Evolutionary conservation across 1,139 yeast genomes (phyloP), one percentile per base, ranked within the genome.

Genomic region (Kodamaea sp.): DNA sequence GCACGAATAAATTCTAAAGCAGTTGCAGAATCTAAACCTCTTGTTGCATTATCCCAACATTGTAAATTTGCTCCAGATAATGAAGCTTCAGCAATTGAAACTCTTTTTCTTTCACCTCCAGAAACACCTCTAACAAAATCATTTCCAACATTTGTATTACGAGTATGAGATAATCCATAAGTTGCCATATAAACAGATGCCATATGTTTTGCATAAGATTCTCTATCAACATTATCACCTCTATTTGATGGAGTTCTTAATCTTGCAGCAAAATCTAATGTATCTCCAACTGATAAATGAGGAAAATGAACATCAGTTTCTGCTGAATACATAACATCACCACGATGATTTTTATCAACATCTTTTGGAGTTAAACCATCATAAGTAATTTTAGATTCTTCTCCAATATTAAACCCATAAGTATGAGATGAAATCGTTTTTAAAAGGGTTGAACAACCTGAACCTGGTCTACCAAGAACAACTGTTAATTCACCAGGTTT

Each of bases 401-500:
- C 62, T 39, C 72, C 79, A 32, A 84, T 54, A 32, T 77, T 63
- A 57, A 84, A 85, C 36, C 94, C 95, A 55, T 82, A 79, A 4
- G 90, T 83, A 47, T 81, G 79, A 27, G 84, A 62, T 7, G 90
- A 76, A 43, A 85, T 72, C 1, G 92, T 74, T 53, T 84, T 84
- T 52, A 86, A 63, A 37, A 84, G 72, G 2, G 95, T 84, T 2
- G 95, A 75, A 61, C 95, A 86, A 42, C 95, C 95, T 24, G 90
- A 78, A 54, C 94, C 94, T 0, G 94, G 94, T 57, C 90, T 76
- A 32, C 94, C 94, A 30, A 84, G 63, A 1, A 84, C 94, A 36
- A 85, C 87, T 5, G 86, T 75, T 39, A 85, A 67, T 51, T 84
- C 86, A 39, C 95, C 90, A 0, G 92, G 84, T 32, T 68, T 65